Conservation (phyloP, 306 rosid genomes). For the Medicago truncatula region DNA sequence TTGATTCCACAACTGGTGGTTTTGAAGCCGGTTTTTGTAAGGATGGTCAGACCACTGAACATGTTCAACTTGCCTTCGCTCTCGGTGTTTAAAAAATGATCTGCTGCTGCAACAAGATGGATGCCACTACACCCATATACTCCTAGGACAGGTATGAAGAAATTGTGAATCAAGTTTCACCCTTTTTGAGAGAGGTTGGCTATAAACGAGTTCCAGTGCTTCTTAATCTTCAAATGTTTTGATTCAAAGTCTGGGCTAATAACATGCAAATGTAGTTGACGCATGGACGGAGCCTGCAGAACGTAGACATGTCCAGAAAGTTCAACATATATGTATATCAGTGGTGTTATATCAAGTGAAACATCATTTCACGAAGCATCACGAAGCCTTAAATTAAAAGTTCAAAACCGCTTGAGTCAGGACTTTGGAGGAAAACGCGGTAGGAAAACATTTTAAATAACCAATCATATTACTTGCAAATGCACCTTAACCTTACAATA, state of each 20-base stretch:
- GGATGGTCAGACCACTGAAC: conserved; percentile 97
- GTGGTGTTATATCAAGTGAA: too few relatives aligned
- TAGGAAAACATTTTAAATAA: too few relatives aligned
- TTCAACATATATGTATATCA: conserved; percentile 26
- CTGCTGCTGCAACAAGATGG: conserved; percentile 73
- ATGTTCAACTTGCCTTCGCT: conserved; percentile 32
- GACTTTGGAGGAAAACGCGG: too few relatives aligned
- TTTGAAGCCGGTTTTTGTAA: conserved; percentile 91
- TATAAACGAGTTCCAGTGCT: conserved; percentile 91
- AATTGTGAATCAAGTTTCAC: too few relatives aligned
- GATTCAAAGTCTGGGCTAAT: conserved; percentile 94
- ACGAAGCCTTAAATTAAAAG: too few relatives aligned
- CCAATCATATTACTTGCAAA: too few relatives aligned
- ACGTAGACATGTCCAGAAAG: conserved; percentile 34
- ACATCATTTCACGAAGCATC: too few relatives aligned
- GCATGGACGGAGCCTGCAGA: conserved; percentile 87
- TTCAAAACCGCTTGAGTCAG: too few relatives aligned
- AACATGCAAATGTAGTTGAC: conserved; percentile 86
- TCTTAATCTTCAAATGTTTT: conserved; percentile 75
- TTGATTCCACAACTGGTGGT: conserved; percentile 88
- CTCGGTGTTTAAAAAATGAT: conserved; percentile 93
- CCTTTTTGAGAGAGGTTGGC: too few relatives aligned
- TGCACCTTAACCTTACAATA: conserved; percentile 22
- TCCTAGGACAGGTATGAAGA: too few relatives aligned
- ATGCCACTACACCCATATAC: too few relatives aligned